Evolutionary conservation across 306 rosid species (phyloP).

Genomic region (Urtica urens): DNA sequence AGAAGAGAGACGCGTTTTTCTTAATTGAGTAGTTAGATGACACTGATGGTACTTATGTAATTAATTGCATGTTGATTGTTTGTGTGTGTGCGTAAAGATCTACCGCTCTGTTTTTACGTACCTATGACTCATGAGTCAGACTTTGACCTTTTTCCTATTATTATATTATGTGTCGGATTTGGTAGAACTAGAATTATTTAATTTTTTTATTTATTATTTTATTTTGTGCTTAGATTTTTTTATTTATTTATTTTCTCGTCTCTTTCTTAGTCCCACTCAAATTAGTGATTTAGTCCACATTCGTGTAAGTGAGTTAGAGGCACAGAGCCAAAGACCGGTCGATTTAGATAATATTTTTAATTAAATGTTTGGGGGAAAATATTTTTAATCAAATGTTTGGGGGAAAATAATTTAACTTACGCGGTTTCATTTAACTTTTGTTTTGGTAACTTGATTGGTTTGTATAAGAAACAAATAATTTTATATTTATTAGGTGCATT

Average conservation of each 20-base stretch:
- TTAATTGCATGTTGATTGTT: slow-evolving; percentile 5
- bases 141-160: not conserved
- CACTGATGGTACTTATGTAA: slow-evolving; percentile 4
- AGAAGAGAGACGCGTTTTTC: slow-evolving; percentile 39
- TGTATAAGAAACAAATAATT: no score
- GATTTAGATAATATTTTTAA: no score
- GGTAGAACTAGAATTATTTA: not conserved
- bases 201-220: not conserved
- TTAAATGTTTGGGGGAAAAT: not conserved
- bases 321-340: not conserved
- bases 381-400: not conserved
- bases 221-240: not conserved
- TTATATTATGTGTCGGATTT: not conserved
- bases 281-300: not conserved
- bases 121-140: no score
- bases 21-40: slow-evolving; percentile 28
- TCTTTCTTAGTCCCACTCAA: no score
- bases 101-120: not conserved
- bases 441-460: no score
- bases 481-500: no score
- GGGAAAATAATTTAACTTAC: no score
- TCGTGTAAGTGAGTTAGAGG: not conserved
- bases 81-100: not conserved
- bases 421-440: no score
- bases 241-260: not conserved